Conservation (phyloP, 768 basidiomycete genomes). For the Kwoniella sp. region DNA sequence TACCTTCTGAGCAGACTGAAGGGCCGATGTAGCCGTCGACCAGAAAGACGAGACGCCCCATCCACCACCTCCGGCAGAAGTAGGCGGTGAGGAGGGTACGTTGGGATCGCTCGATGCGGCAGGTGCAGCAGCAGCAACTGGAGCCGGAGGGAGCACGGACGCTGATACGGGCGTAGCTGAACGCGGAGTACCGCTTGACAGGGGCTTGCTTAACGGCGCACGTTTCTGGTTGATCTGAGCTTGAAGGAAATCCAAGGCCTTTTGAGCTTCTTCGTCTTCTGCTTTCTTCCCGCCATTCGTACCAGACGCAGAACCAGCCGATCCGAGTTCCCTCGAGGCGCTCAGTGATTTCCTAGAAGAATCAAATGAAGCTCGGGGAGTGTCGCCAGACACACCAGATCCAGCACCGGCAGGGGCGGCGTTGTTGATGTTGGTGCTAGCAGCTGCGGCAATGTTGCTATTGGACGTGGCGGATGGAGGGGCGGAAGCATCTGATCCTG, state of each 20-base stretch:
- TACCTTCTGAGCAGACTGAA: conserved; percentile 81
- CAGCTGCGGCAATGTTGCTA: conserved; percentile 1
- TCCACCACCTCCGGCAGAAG: conserved; percentile 52
- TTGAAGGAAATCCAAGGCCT: conserved; percentile 88
- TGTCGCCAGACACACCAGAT: background rate
- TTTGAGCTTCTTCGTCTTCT: conserved; percentile 68
- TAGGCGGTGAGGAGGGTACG: conserved; percentile 39
- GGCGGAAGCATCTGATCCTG: conserved; percentile 27
- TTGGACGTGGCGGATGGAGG: conserved; percentile 16
- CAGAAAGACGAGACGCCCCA: conserved; percentile 80
- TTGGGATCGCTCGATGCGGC: conserved; percentile 39
- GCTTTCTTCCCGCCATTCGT: conserved; percentile 12
- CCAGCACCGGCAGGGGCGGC: conserved; percentile 14
- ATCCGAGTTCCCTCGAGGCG: conserved; percentile 6
- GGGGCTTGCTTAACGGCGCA: conserved; percentile 58
- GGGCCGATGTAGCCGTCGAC: conserved; percentile 78
- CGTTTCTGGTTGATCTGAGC: conserved; percentile 81
- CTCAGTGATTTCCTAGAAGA: conserved; percentile 23
- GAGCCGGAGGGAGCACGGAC: conserved; percentile 17
- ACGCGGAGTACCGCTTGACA: conserved; percentile 51
- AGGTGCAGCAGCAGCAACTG: conserved; percentile 28
- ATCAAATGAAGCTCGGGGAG: conserved; percentile 40
- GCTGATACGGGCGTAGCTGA: conserved; percentile 54
- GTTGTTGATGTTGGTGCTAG: conserved; percentile 1
- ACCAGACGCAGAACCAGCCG: conserved; percentile 2